Conservation (phyloP, 345 rosid species). For the Cardiospermum halicacabum region DNA sequence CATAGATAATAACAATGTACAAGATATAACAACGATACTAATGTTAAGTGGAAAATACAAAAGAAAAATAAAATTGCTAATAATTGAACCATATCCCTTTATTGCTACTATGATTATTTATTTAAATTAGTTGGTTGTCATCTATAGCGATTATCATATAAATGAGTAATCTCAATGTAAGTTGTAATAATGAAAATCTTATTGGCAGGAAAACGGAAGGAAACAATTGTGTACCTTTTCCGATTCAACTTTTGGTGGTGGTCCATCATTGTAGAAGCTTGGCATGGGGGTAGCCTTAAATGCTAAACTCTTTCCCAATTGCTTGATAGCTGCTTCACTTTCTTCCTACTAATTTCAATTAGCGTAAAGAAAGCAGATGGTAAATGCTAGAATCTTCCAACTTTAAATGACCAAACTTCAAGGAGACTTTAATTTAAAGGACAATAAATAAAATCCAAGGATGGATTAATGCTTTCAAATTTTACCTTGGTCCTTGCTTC, state of each 20-base stretch:
- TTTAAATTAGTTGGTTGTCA: not conserved
- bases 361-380: not conserved
- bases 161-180: not conserved
- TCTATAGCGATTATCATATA: not conserved
- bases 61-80: not conserved
- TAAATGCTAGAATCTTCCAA: constrained; percentile 4
- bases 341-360: constrained; percentile 52
- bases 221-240: constrained; percentile 56
- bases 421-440: not conserved
- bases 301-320: constrained; percentile 68
- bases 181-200: not conserved
- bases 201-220: not conserved
- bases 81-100: constrained; percentile 3
- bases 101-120: not conserved
- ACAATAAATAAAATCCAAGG: not conserved
- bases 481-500: constrained; percentile 73
- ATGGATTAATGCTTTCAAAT: not conserved
- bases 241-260: constrained; percentile 76
- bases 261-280: constrained; percentile 75
- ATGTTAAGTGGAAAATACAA: not conserved
- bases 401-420: constrained; percentile 1
- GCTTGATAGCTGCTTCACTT: constrained; percentile 75
- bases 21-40: not conserved
- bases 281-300: constrained; percentile 91
- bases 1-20: not conserved